A percentile compares a stretch with the other conserved stretches of the same genome.
These are phyloP conservation scores for Huntiella moniliformis DNA, from an alignment of 2,329 filamentous ascomycete species.

Conservation along the genomic window DNA sequence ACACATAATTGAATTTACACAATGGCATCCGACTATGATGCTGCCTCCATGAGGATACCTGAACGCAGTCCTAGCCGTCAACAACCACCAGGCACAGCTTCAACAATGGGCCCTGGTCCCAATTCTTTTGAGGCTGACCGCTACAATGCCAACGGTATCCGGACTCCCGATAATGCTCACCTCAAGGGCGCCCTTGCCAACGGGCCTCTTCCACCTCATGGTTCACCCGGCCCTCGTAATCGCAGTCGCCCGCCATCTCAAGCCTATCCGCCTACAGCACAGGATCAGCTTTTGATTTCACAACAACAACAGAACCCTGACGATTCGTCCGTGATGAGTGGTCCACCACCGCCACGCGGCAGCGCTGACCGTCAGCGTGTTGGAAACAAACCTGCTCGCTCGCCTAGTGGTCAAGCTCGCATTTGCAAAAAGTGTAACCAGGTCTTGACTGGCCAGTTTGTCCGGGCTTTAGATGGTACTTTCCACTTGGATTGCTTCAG, in stretches of 20 bases:
- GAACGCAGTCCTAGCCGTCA: conserved; percentile 10
- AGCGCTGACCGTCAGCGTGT: conserved; percentile 9
- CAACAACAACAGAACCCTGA: conserved; percentile 6
- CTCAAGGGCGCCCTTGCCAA: conserved; percentile 6
- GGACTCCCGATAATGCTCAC: conserved; percentile 9
- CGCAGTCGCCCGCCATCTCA: conserved; percentile 8
- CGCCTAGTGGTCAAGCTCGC: conserved; percentile 40
- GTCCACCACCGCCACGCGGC: background rate
- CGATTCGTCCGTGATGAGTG: background rate
- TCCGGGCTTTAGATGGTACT: conserved; percentile 78
- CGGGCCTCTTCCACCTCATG: background rate
- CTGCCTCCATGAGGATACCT: conserved; percentile 10
- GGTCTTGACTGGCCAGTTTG: conserved; percentile 82
- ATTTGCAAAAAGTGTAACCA: conserved; percentile 77
- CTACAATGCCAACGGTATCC: conserved; percentile 5
- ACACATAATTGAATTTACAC: too few species aligned
- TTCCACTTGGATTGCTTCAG: conserved; percentile 97
- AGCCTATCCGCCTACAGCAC: background rate
- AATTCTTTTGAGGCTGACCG: conserved; percentile 8
- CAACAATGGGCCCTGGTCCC: conserved; percentile 1
- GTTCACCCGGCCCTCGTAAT: conserved; percentile 7
- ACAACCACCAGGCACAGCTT: conserved; percentile 4
- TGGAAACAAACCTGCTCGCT: conserved; percentile 26
- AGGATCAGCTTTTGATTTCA: conserved; percentile 5
- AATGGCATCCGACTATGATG: conserved; percentile 11